Conservation (phyloP, 495 filamentous ascomycete genomes). For the Neurospora sublineolata region DNA sequence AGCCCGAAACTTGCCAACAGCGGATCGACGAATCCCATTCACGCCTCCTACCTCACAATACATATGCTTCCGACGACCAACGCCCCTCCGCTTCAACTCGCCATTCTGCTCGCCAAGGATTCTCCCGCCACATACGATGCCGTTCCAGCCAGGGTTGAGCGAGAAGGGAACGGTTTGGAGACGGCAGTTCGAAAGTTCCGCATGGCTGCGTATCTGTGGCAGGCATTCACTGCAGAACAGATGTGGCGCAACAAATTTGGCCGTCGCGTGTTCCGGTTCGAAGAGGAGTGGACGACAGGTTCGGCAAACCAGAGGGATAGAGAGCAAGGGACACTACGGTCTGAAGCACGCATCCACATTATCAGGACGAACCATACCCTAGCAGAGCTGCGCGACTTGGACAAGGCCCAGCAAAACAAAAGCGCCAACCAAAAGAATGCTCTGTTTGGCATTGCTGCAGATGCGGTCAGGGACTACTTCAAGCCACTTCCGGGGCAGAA, state of each 20-base stretch:
- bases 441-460: slow-evolving; percentile 61
- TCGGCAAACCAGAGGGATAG: slow-evolving; percentile 61
- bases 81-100: slow-evolving; percentile 71
- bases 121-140: slow-evolving; percentile 81
- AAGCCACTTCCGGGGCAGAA: slow-evolving; percentile 61
- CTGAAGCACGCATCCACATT: slow-evolving; percentile 78
- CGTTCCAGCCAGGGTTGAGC: slow-evolving; percentile 57
- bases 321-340: slow-evolving; percentile 60
- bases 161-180: slow-evolving; percentile 71
- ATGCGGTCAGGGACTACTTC: slow-evolving; percentile 68
- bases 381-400: slow-evolving; percentile 65
- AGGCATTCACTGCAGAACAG: slow-evolving; percentile 88
- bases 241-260: slow-evolving; percentile 83
- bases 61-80: slow-evolving; percentile 73
- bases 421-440: slow-evolving; percentile 55
- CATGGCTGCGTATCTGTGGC: slow-evolving; percentile 90
- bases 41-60: slow-evolving; percentile 67
- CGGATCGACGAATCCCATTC: slow-evolving; percentile 54
- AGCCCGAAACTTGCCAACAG: slow-evolving; percentile 67
- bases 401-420: slow-evolving; percentile 69
- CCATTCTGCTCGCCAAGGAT: slow-evolving; percentile 73
- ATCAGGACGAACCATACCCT: slow-evolving; percentile 74
- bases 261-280: slow-evolving; percentile 73
- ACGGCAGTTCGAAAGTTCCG: slow-evolving; percentile 74
- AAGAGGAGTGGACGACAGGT: slow-evolving; percentile 85